A percentile compares a stretch with the other conserved stretches of the same genome.
phyloP scores from a whole-genome alignment of 495 filamentous ascomycete species.

The Neurospora sp. region DNA sequence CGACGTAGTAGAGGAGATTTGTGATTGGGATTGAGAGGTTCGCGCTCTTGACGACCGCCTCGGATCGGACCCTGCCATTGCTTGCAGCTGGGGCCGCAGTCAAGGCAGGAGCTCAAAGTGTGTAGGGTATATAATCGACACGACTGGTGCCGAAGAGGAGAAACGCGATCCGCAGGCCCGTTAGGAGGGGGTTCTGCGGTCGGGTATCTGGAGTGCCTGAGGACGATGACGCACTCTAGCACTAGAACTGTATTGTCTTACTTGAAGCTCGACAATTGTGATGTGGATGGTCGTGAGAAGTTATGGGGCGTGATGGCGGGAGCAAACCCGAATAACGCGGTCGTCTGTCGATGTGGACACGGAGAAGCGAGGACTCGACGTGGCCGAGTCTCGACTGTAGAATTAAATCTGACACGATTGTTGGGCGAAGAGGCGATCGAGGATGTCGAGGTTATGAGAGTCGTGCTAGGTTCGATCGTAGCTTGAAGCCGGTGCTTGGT shows the following conservation, averaged over 20 bases:
- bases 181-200: neutral
- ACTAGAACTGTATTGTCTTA: neutral
- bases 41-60: conserved; percentile 90
- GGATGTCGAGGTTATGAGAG: neutral
- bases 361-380: neutral
- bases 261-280: neutral
- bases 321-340: neutral
- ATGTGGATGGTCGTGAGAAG: neutral
- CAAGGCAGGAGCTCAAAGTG: conserved; percentile 11
- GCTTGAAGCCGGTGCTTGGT: neutral
- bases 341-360: neutral
- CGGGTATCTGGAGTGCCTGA: neutral
- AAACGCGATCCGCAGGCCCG: neutral
- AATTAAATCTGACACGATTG: neutral
- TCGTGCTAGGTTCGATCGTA: neutral
- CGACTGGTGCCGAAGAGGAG: neutral
- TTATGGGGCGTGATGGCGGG: neutral
- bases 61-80: conserved; percentile 53
- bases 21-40: conserved; percentile 63
- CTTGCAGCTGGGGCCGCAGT: conserved; percentile 21
- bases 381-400: neutral
- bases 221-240: neutral
- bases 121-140: neutral
- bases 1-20: conserved; percentile 74
- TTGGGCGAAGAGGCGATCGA: neutral